phyloP scores from a whole-genome alignment of 495 filamentous ascomycete genomes.

The Neurospora sublineolata region DNA sequence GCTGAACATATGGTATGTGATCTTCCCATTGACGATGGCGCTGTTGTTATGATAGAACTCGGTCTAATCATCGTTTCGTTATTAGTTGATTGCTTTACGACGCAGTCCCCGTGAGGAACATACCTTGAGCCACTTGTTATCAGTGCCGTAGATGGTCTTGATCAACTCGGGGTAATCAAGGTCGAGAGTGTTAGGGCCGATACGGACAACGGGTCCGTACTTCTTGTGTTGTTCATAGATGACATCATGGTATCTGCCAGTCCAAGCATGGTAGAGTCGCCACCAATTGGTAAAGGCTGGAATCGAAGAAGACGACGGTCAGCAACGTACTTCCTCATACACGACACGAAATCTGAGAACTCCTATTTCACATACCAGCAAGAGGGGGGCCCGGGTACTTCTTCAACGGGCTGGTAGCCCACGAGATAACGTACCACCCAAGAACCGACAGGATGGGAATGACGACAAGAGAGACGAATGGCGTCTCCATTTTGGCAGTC shows the following conservation, averaged over 20 bases:
- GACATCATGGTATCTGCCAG: slow-evolving; percentile 14
- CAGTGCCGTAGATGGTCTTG: slow-evolving; percentile 24
- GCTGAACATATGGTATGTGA: slow-evolving; percentile 26
- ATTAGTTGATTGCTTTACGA: not conserved
- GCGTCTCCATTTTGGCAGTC: not conserved
- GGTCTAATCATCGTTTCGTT: slow-evolving; percentile 14
- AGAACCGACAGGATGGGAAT: not conserved
- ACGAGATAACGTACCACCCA: not conserved
- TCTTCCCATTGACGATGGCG: slow-evolving; percentile 23
- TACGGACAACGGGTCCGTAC: slow-evolving; percentile 41
- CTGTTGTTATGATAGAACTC: slow-evolving; percentile 29
- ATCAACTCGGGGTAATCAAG: slow-evolving; percentile 30
- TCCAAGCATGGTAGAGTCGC: slow-evolving; percentile 19
- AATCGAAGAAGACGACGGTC: not conserved
- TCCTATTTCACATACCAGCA: slow-evolving; percentile 5
- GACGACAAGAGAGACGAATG: not conserved
- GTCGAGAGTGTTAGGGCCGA: slow-evolving; percentile 41
- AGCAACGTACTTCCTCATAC: not conserved
- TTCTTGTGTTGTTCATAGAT: slow-evolving; percentile 29
- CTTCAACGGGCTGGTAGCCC: slow-evolving; percentile 2
- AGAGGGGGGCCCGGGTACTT: slow-evolving; percentile 9
- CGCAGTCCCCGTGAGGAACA: not conserved
- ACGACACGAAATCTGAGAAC: not conserved
- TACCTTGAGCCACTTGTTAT: slow-evolving; percentile 19
- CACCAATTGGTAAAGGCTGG: slow-evolving; percentile 28